Evolutionary conservation across 106 monocot genomes (phyloP).

Genomic region (Phalaenopsis equestris): DNA sequence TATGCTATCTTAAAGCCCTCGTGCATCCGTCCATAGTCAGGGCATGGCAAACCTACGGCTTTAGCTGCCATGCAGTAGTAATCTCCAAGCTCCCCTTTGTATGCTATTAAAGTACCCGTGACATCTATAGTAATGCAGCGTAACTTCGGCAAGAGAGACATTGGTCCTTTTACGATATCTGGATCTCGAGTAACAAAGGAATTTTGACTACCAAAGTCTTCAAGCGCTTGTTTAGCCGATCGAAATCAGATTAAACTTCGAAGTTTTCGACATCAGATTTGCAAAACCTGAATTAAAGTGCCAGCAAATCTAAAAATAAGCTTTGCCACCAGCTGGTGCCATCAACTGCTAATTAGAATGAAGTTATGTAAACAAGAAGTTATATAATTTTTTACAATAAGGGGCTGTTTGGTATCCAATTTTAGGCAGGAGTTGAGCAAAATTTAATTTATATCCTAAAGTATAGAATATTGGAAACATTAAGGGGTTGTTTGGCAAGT

Average conservation of each 20-base stretch:
- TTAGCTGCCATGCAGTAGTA: conserved; percentile 99
- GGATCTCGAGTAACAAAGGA: neutral
- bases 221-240: neutral
- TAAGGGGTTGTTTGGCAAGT: too few species aligned
- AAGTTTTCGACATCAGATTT: neutral
- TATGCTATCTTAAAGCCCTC: conserved; percentile 93
- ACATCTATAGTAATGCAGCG: conserved; percentile 85
- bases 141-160: conserved; percentile 76
- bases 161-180: conserved; percentile 5
- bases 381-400: too few species aligned
- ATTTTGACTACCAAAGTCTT: neutral
- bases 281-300: neutral
- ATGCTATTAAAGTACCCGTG: conserved; percentile 89
- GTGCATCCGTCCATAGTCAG: conserved; percentile 93
- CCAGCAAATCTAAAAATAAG: neutral
- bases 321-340: neutral
- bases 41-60: conserved; percentile 75
- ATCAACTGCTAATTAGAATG: neutral
- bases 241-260: neutral
- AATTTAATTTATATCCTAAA: too few species aligned
- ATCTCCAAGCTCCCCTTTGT: conserved; percentile 97
- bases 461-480: too few species aligned
- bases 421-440: neutral
- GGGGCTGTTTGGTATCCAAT: too few species aligned
- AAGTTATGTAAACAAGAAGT: too few species aligned